Percentiles rank a stretch among this genome's conserved stretches.
These are phyloP conservation scores for Ensete ventricosum DNA, from an alignment of 176 grass and related monocot genomes.

Conservation along the genomic window DNA sequence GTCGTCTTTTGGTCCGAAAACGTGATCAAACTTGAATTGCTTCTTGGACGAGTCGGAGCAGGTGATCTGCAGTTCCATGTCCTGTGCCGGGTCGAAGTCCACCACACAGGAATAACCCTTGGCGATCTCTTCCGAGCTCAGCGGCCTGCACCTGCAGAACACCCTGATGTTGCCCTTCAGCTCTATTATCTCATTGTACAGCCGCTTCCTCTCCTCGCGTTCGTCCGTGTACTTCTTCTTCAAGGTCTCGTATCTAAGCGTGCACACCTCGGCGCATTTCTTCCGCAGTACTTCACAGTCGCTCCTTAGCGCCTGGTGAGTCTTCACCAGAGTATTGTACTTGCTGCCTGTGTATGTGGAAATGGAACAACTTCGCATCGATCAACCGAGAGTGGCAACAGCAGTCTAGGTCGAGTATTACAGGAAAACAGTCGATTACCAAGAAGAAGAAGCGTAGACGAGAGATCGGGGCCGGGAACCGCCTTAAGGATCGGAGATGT, in stretches of 20 bases:
- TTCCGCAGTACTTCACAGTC: conserved; percentile 3
- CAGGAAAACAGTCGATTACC: conserved; percentile 28
- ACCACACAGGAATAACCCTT: conserved; percentile 47
- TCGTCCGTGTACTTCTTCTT: conserved; percentile 64
- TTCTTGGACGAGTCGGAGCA: conserved; percentile 56
- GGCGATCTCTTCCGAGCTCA: conserved; percentile 53
- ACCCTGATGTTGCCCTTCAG: conserved; percentile 90
- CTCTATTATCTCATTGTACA: conserved; percentile 85
- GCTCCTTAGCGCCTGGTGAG: not conserved
- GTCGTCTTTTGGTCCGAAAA: conserved; percentile 52
- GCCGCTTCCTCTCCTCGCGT: conserved; percentile 39
- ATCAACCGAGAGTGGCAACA: not conserved
- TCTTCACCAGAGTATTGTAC: conserved; percentile 50
- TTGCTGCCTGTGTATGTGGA: conserved; percentile 36
- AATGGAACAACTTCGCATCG: conserved; percentile 6
- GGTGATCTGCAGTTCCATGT: conserved; percentile 54
- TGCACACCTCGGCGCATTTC: conserved; percentile 59
- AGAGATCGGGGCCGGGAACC: conserved; percentile 37
- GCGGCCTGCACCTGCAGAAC: conserved; percentile 69
- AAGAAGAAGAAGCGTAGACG: conserved; percentile 41
- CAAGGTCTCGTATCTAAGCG: conserved; percentile 36
- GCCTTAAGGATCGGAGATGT: conserved; percentile 45
- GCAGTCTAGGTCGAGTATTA: conserved; percentile 4
- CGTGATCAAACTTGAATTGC: conserved; percentile 69
- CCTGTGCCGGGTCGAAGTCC: conserved; percentile 43